Conservation (phyloP, 1,139 yeast genomes). For the Candida tetrigidarum region DNA sequence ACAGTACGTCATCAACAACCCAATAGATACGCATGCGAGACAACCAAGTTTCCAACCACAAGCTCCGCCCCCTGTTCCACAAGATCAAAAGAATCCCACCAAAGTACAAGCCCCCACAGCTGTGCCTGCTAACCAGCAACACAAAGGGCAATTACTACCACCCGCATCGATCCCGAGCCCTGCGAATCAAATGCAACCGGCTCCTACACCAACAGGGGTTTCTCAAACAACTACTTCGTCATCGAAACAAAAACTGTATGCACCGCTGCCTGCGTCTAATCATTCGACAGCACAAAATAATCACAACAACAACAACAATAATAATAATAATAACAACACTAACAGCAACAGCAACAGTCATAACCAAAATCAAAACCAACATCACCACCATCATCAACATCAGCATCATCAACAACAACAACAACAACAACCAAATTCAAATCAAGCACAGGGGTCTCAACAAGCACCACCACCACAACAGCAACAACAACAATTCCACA, state of each 20-base stretch:
- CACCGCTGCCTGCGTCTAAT: slow-evolving; percentile 6
- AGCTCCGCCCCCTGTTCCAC: slow-evolving; percentile 7
- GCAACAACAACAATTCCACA: slow-evolving; percentile 62
- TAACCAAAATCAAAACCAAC: too few species aligned
- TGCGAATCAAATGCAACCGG: slow-evolving; percentile 19
- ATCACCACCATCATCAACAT: slow-evolving; percentile 15
- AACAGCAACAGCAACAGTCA: slow-evolving; percentile 12
- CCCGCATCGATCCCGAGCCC: slow-evolving; percentile 30
- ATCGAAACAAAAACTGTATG: slow-evolving; percentile 6
- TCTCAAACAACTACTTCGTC: slow-evolving; percentile 5
- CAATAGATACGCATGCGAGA: slow-evolving; percentile 23
- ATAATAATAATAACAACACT: slow-evolving; percentile 10
- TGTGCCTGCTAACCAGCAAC: slow-evolving; percentile 2
- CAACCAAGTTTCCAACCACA: slow-evolving; percentile 25
- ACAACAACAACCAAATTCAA: slow-evolving; percentile 13
- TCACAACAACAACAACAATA: slow-evolving; percentile 1
- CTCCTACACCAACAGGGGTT: slow-evolving; percentile 17
- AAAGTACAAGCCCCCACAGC: slow-evolving; percentile 13
- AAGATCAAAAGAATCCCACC: slow-evolving; percentile 6
- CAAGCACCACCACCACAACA: slow-evolving; percentile 14
- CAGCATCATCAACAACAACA: slow-evolving; percentile 13
- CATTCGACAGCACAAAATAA: slow-evolving; percentile 2
- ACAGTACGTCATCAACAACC: slow-evolving; percentile 19
- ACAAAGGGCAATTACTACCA: slow-evolving; percentile 24
- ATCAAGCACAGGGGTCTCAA: background rate